Conservation (phyloP, 2,329 filamentous ascomycete species). For the Pezicula neosporulosa region DNA sequence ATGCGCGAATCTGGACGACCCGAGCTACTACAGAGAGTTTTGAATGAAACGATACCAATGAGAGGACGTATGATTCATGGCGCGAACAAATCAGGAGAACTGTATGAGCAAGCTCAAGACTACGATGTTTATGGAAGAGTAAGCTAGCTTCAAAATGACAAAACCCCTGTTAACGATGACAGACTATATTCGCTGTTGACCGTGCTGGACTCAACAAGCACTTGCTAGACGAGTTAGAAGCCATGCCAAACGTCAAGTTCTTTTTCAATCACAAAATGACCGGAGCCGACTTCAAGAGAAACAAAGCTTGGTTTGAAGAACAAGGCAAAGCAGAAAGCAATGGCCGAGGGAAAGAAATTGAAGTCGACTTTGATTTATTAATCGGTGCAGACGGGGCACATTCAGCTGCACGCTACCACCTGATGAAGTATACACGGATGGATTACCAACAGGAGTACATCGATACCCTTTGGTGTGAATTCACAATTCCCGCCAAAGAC, state of each 20-base stretch:
- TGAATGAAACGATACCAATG: slow-evolving; percentile 85
- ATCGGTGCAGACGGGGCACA: slow-evolving; percentile 95
- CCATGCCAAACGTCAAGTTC: slow-evolving; percentile 83
- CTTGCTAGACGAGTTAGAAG: slow-evolving; percentile 79
- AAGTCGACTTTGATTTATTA: slow-evolving; percentile 86
- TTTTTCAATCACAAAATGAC: slow-evolving; percentile 94
- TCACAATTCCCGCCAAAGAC: slow-evolving; percentile 64
- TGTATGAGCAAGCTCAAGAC: slow-evolving; percentile 77
- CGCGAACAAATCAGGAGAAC: slow-evolving; percentile 54
- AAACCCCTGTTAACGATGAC: slow-evolving; percentile 1
- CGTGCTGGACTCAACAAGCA: slow-evolving; percentile 77
- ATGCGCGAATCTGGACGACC: slow-evolving; percentile 67
- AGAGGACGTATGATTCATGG: slow-evolving; percentile 95
- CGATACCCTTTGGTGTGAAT: slow-evolving; percentile 96
- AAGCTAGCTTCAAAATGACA: slow-evolving; percentile 27
- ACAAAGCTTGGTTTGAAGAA: slow-evolving; percentile 83
- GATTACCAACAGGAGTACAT: slow-evolving; percentile 94
- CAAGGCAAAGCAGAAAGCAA: slow-evolving; percentile 11
- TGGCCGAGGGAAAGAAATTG: slow-evolving; percentile 56
- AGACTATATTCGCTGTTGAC: slow-evolving; percentile 86
- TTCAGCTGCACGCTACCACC: slow-evolving; percentile 82
- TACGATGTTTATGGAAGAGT: slow-evolving; percentile 90
- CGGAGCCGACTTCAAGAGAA: slow-evolving; percentile 76
- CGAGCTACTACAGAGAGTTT: slow-evolving; percentile 68
- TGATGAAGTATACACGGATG: slow-evolving; percentile 94